These are phyloP conservation scores for Brassica napus DNA, from an alignment of 345 rosid genomes.

Conservation along the genomic window Da-Ae NC_063445.1:35954001-35954500, in stretches of 20 bases:
- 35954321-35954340: slow-evolving; percentile 48
- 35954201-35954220: slow-evolving; percentile 57
- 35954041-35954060: neutral
- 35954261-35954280: neutral
- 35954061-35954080: neutral
- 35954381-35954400: too few relatives aligned
- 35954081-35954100: slow-evolving; percentile 24
- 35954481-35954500: too few relatives aligned
- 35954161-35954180: slow-evolving; percentile 74
- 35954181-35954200: slow-evolving; percentile 59
- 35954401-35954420: too few relatives aligned
- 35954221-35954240: slow-evolving; percentile 68
- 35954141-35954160: slow-evolving; percentile 53
- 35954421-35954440: too few relatives aligned
- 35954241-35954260: slow-evolving; percentile 65
- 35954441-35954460: too few relatives aligned
- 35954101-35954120: neutral
- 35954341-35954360: slow-evolving; percentile 77
- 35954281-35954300: slow-evolving; percentile 80
- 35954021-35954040: too few relatives aligned
- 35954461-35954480: too few relatives aligned
- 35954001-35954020: neutral
- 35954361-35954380: slow-evolving; percentile 51
- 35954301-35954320: slow-evolving; percentile 71
- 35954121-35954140: slow-evolving; percentile 63